These are phyloP conservation scores for Neurospora sp. DNA, from an alignment of 2,329 filamentous ascomycete genomes.

Conservation along the genomic window DNA sequence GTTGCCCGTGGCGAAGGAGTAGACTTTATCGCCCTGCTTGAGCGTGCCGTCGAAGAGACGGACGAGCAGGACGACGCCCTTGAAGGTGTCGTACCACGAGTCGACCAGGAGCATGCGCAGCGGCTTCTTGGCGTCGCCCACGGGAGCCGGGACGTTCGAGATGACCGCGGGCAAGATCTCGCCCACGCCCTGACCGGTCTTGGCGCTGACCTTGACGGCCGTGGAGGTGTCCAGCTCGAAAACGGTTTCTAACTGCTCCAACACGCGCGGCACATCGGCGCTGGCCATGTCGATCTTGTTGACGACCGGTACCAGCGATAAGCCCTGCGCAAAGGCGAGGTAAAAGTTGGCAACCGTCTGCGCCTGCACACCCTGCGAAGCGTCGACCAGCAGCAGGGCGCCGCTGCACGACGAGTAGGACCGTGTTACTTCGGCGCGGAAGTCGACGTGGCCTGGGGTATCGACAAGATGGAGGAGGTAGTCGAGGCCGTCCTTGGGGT, in stretches of 20 bases:
- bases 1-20: constrained; percentile 77
- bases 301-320: constrained; percentile 80
- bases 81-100: constrained; percentile 96
- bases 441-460: constrained; percentile 95
- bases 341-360: constrained; percentile 99
- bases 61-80: constrained; percentile 84
- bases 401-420: constrained; percentile 96
- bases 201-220: constrained; percentile 68
- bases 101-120: constrained; percentile 83
- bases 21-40: constrained; percentile 71
- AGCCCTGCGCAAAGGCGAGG: constrained; percentile 83
- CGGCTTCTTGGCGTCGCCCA: constrained; percentile 62
- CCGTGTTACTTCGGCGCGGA: constrained; percentile 87
- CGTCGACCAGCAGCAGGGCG: constrained; percentile 85
- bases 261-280: constrained; percentile 74
- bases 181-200: constrained; percentile 82
- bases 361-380: constrained; percentile 90
- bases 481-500: constrained; percentile 59
- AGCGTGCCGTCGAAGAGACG: constrained; percentile 83
- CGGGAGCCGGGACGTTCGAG: constrained; percentile 70
- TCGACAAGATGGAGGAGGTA: constrained; percentile 94
- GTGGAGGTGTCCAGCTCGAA: constrained; percentile 65
- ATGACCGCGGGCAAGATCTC: constrained; percentile 78
- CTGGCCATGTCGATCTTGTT: constrained; percentile 95
- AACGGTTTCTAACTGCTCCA: constrained; percentile 74